Evolutionary conservation across 768 basidiomycete genomes (phyloP).

Genomic region (Russula foetens): DNA sequence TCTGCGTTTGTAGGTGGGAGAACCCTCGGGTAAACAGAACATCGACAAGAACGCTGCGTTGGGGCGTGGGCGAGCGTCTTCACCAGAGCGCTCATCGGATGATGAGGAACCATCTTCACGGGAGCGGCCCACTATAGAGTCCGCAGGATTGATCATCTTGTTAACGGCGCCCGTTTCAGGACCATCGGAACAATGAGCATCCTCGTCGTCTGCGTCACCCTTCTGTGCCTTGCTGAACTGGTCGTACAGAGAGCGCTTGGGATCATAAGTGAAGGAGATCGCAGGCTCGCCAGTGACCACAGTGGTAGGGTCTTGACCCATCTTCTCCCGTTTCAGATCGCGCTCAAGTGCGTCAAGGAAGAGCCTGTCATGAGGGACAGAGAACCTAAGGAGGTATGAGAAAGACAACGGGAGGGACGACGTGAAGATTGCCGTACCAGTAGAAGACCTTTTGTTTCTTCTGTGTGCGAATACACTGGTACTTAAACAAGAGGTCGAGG

Average conservation of each 20-base stretch:
- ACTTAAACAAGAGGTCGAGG: conserved; percentile 90
- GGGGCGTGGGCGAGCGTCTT: conserved; percentile 23
- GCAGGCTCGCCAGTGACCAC: conserved; percentile 73
- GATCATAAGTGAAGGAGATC: conserved; percentile 80
- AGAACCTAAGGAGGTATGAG: conserved; percentile 61
- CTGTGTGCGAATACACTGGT: conserved; percentile 93
- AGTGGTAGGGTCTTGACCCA: conserved; percentile 82
- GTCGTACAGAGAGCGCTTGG: conserved; percentile 78
- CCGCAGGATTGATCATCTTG: conserved; percentile 20
- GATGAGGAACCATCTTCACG: conserved; percentile 13
- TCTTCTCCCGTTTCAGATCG: conserved; percentile 92
- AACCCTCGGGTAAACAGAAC: conserved; percentile 76
- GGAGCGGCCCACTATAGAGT: conserved; percentile 16
- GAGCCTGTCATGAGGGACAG: conserved; percentile 92
- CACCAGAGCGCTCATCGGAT: conserved; percentile 18
- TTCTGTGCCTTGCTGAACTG: conserved; percentile 57
- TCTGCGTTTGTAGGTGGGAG: conserved; percentile 82
- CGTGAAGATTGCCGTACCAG: conserved; percentile 47
- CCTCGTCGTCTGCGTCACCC: conserved; percentile 26
- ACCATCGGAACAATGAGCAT: conserved; percentile 22
- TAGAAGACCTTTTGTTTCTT: conserved; percentile 99
- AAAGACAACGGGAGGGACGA: neutral
- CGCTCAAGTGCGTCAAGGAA: conserved; percentile 96
- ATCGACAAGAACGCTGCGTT: conserved; percentile 47
- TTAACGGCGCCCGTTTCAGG: conserved; percentile 9